Evolutionary conservation across 2,329 filamentous ascomycete species (phyloP).

Genomic region (Epichloe uncinata): DNA sequence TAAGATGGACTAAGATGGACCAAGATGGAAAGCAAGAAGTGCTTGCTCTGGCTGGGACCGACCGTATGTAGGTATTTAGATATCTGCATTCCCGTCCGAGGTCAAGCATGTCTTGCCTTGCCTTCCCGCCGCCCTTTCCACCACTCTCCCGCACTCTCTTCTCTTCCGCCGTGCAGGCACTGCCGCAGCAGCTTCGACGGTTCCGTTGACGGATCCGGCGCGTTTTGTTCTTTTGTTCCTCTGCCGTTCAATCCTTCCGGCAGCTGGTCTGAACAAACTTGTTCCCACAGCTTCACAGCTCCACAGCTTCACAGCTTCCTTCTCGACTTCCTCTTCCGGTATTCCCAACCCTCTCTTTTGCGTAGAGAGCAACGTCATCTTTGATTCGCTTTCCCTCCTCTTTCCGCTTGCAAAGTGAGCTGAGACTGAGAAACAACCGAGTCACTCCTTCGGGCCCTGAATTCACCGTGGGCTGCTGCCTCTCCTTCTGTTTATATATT

Average conservation of each 20-base stretch:
- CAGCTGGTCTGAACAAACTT: conserved; percentile 13
- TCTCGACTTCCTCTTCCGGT: background rate
- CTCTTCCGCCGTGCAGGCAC: conserved; percentile 2
- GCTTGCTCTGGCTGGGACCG: too few species aligned
- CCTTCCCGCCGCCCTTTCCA: background rate
- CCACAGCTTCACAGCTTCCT: background rate
- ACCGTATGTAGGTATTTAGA: conserved; percentile 9
- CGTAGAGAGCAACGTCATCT: conserved; percentile 9
- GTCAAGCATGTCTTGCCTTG: background rate
- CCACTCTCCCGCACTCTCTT: conserved; percentile 1
- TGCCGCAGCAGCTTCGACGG: background rate
- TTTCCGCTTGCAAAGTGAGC: background rate
- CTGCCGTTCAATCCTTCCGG: conserved; percentile 21
- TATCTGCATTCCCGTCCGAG: conserved; percentile 7
- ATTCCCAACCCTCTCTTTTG: conserved; percentile 5
- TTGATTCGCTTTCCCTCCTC: conserved; percentile 1
- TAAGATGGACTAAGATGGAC: too few species aligned
- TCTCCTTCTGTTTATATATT: background rate
- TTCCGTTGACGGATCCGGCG: conserved; percentile 3
- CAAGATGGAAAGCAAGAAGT: too few species aligned
- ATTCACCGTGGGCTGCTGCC: background rate
- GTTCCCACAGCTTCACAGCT: background rate
- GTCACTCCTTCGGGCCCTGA: background rate
- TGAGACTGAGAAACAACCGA: background rate
- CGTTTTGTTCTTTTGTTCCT: background rate